Base-by-base conservation (phyloP, 257 asterid genomes). In the Schizonepeta tenuifolia region DNA sequence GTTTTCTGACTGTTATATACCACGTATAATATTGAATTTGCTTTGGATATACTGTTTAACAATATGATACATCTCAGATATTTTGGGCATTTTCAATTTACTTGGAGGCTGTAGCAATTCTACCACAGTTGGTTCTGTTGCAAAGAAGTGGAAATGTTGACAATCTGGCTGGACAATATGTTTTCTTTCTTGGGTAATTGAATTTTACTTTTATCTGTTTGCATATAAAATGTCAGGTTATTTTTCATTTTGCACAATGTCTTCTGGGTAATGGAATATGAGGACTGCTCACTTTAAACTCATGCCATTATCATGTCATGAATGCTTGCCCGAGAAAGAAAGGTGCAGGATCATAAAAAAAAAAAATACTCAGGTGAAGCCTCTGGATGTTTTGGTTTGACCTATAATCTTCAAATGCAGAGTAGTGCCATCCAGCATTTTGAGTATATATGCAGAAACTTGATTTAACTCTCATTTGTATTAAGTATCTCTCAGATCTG, bases 121-220 rank as follows among this genome's bases (percentile, higher is more conserved):
- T 93, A 73, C 98, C 98, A 24, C 98, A 90, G 84, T 82, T 93
- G 87, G 93, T 93, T 60, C 84, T 93, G 70, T 79, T 93, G 90
- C 98, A 93, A 85, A 89, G 98, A 85, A 88, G 98, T 84, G 97
- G 98, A 80, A 93, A 93, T 65, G 96, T 93, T 79, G 98, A 93
- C 85, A 93, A 93, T 68, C 87, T 93, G 78, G 77, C 97, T 35
- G 98, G 97, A 78, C 96, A 93, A 91, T 93, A 93, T 74, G 90
- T 93, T 71, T 68, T 91, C 86, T 88, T 93, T 69, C 97, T 93
- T 18, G 98, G 98, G 98, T 93, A 91, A 80, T 51, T 77, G 69
- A 26, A 24, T 24, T 44, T 21, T 65, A 10, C 24, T 18, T 17
- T 60, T 70, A 4, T 17, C 59, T 50, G 33, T 36, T 60, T 49